Base-by-base conservation (phyloP, 2,329 filamentous ascomycete genomes). In the Penicillium rolfsii region DNA sequence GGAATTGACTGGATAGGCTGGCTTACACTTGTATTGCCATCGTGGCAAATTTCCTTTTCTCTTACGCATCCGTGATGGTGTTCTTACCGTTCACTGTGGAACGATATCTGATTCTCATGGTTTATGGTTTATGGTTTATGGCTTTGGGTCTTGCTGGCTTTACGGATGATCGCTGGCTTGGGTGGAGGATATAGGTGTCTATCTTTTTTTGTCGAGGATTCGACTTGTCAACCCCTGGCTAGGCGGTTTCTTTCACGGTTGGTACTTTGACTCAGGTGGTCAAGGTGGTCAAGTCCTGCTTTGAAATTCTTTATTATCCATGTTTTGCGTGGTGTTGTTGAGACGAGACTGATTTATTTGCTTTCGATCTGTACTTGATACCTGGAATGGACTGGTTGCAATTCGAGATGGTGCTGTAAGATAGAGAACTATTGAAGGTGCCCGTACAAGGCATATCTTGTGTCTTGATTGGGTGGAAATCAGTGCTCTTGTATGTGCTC, bases 331-430 rank as follows among this genome's bases (percentile, higher is more conserved):
- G 53, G 56, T 58, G 56, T 26, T 59, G 49, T 30, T 64, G 59
- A 67, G 62, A 64, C 48, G 59, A 67, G 62, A 64, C 48, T 57
- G 61, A 63, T 67, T 57, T 60, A 63, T 58, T 68, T 65, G 66
- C 64, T 67, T 67, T 65, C 52, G 36, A 64, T 62, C 16, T 64
- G 62, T 63, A 66, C 54, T 61, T 63, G 38, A 66, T 64, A 64
- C 58, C 64, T 28, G 24, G 24, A 48, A 62, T 66, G 60, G 35
- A 64, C 50, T 59, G 33, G 19, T 59, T 49, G 33, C 43, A 59
- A 50, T 35, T 35, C 14, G 24, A 4, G 4, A 3, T 35, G 0
- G 26, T 35, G 28, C 5, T 3, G n/a, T 49, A 24, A 26, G 12
- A 9, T 24, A 30, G n/a, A 16, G 26, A 49, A 28, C 33, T 30